phyloP scores from a whole-genome alignment of 352 stramenopile genomes.

The Pythium biforme region DNA sequence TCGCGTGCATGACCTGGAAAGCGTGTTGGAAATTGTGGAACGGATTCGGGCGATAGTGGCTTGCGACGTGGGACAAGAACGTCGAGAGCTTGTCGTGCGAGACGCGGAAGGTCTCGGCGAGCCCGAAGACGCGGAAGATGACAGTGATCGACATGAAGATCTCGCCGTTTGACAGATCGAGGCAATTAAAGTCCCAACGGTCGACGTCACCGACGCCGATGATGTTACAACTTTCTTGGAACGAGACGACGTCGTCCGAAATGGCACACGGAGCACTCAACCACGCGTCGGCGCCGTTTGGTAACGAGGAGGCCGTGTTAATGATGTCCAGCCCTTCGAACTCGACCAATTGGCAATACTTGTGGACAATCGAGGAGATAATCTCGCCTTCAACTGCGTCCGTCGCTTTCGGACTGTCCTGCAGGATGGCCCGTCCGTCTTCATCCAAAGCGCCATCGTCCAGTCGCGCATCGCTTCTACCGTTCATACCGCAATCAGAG shows the following conservation, averaged over 20 bases:
- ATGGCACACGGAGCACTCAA: not conserved
- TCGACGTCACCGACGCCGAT: constrained; percentile 40
- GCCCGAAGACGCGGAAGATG: constrained; percentile 34
- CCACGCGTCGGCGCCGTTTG: not conserved
- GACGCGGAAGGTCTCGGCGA: constrained; percentile 40
- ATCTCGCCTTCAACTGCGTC: constrained; percentile 19
- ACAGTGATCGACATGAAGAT: constrained; percentile 25
- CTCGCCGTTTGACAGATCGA: constrained; percentile 14
- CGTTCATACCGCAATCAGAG: constrained; percentile 26
- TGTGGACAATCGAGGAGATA: constrained; percentile 38
- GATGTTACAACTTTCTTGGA: not conserved
- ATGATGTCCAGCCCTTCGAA: constrained; percentile 9
- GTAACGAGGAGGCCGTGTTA: constrained; percentile 4
- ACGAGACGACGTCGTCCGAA: not conserved
- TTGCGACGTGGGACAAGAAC: constrained; percentile 41
- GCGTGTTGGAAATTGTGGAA: constrained; percentile 85
- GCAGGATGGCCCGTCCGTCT: not conserved
- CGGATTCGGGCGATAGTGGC: constrained; percentile 71
- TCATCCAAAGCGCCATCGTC: not conserved
- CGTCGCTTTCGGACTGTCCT: not conserved
- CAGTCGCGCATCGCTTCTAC: not conserved
- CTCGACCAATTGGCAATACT: constrained; percentile 24
- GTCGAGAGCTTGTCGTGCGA: constrained; percentile 33
- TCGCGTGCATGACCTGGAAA: constrained; percentile 60
- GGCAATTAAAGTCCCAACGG: constrained; percentile 52